Conservation (phyloP, 163 green algal species). For the Volvox carteri region DNA sequence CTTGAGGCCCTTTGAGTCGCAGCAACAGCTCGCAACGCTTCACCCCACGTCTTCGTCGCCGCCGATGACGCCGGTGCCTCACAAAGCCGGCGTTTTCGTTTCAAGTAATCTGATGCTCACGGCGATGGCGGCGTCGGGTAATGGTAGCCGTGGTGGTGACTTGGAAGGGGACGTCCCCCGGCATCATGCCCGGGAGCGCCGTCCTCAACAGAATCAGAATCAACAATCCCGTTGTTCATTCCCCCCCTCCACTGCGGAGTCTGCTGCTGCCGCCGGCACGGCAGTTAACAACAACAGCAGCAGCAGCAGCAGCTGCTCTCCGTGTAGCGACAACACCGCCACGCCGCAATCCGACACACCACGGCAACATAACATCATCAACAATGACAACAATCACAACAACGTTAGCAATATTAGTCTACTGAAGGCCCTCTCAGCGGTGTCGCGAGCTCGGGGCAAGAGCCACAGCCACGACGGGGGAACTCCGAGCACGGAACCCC, state of each 20-base stretch:
- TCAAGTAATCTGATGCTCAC: too few species aligned
- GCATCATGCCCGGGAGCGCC: too few species aligned
- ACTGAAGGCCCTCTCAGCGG: too few species aligned
- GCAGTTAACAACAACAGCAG: not conserved
- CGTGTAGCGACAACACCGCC: not conserved
- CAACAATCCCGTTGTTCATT: too few species aligned
- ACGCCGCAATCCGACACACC: not conserved
- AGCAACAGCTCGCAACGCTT: not conserved
- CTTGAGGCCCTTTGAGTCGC: not conserved
- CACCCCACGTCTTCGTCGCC: not conserved
- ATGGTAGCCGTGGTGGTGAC: too few species aligned
- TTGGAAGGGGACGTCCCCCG: too few species aligned
- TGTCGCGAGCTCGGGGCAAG: too few species aligned
- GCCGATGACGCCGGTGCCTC: not conserved
- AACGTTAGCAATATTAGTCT: too few species aligned
- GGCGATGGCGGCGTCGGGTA: too few species aligned
- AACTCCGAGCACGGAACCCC: not conserved
- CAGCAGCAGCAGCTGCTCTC: not conserved
- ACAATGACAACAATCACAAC: not conserved
- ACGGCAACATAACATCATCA: not conserved
- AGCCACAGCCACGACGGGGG: not conserved
- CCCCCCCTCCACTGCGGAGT: too few species aligned
- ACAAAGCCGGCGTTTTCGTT: too few species aligned
- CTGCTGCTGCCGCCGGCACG: not conserved
- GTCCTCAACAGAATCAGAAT: too few species aligned